Evolutionary conservation across 176 grass and related monocot genomes (phyloP).

Genomic region (Phoenix roebelenii): DNA sequence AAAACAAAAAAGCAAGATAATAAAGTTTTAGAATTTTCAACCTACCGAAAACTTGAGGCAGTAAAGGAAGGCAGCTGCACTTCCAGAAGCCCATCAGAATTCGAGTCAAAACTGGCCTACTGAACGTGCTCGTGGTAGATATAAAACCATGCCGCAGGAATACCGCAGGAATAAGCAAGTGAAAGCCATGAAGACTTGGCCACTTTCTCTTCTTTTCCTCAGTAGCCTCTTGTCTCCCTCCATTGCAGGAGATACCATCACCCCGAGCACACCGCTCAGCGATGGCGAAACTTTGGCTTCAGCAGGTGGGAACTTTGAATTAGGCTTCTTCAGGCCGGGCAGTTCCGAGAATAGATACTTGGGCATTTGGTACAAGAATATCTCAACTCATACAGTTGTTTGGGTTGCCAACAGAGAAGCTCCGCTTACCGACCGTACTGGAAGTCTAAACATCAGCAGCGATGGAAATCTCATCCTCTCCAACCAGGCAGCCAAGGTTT

Average conservation of each 20-base stretch:
- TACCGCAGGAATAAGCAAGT: too few relatives aligned
- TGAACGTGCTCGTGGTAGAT: too few relatives aligned
- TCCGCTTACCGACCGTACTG: conserved; percentile 11
- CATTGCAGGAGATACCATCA: conserved; percentile 18
- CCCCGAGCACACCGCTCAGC: conserved; percentile 7
- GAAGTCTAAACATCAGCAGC: neutral
- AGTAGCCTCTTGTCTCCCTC: too few relatives aligned
- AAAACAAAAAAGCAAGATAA: too few relatives aligned
- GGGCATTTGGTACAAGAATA: neutral
- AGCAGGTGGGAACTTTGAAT: conserved; percentile 23
- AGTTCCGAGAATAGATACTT: neutral
- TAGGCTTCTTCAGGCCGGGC: conserved; percentile 55
- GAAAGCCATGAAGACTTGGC: too few relatives aligned
- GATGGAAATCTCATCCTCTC: conserved; percentile 1
- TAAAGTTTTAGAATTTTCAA: too few relatives aligned
- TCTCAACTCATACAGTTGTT: neutral
- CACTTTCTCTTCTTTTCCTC: too few relatives aligned
- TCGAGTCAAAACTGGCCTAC: too few relatives aligned
- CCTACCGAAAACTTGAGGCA: too few relatives aligned
- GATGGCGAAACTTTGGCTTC: conserved; percentile 48
- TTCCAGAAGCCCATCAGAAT: too few relatives aligned
- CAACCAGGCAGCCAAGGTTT: neutral
- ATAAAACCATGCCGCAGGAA: too few relatives aligned
- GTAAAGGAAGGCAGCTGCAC: too few relatives aligned
- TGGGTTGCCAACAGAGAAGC: conserved; percentile 32